phyloP scores from a whole-genome alignment of 2,329 filamentous ascomycete genomes.

The Fusarium abutilonis region DNA sequence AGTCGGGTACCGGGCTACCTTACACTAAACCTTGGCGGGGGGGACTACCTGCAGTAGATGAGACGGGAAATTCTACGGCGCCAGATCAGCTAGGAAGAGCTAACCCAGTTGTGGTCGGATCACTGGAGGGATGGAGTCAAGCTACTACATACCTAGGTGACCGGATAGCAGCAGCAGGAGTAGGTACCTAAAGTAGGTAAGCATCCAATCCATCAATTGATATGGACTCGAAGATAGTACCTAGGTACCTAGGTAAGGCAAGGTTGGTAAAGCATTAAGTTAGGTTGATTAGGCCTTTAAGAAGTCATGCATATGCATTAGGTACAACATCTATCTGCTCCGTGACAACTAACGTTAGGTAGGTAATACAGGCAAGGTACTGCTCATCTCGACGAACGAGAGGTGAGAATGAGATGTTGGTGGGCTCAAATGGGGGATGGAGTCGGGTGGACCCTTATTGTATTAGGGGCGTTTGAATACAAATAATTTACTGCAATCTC shows the following conservation, averaged over 20 bases:
- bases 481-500: slow-evolving; percentile 36
- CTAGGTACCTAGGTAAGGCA: no score
- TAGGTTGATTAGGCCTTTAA: not conserved
- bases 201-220: no score
- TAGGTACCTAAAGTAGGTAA: no score
- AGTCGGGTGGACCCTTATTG: slow-evolving; percentile 31
- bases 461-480: slow-evolving; percentile 38
- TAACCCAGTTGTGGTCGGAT: slow-evolving; percentile 19
- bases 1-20: slow-evolving; percentile 29
- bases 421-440: slow-evolving; percentile 30
- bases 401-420: slow-evolving; percentile 22
- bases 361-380: slow-evolving; percentile 23
- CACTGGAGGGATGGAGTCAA: slow-evolving; percentile 12
- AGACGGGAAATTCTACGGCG: slow-evolving; percentile 19
- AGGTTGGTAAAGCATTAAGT: no score
- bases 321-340: slow-evolving; percentile 6
- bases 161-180: slow-evolving; percentile 25
- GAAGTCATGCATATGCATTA: not conserved
- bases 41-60: slow-evolving; percentile 8
- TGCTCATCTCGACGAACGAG: slow-evolving; percentile 26
- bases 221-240: not conserved
- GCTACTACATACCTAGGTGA: slow-evolving; percentile 12
- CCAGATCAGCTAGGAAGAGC: slow-evolving; percentile 29
- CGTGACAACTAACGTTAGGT: slow-evolving; percentile 20
- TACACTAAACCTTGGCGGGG: slow-evolving; percentile 27